Evolutionary conservation across 495 filamentous ascomycete genomes (phyloP).

Genomic region (Pseudoneurospora amorphoporcata): DNA sequence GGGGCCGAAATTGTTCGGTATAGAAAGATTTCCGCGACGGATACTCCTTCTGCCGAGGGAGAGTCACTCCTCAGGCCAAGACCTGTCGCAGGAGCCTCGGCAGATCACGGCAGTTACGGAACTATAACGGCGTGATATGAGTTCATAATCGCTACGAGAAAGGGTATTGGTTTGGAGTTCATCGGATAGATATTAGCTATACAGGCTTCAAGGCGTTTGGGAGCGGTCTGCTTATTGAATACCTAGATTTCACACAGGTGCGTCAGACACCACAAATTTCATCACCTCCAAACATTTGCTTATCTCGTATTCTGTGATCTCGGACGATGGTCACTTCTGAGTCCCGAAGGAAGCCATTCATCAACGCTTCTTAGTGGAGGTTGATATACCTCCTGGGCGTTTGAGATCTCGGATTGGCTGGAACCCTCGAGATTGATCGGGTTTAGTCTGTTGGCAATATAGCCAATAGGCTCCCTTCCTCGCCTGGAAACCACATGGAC

Average conservation of each 20-base stretch:
- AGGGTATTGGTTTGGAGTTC: not conserved
- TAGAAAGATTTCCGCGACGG: not conserved
- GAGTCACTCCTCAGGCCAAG: not conserved
- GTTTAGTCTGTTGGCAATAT: not conserved
- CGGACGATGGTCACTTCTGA: not conserved
- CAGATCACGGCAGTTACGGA: not conserved
- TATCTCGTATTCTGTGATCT: not conserved
- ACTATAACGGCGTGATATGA: not conserved
- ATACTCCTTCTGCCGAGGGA: not conserved
- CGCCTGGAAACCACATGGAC: not conserved
- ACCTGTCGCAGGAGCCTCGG: not conserved
- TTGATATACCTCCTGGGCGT: not conserved
- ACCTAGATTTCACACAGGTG: not conserved
- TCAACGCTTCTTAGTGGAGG: not conserved
- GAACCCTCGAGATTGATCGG: not conserved
- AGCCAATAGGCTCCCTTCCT: not conserved
- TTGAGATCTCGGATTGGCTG: not conserved
- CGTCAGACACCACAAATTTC: not conserved
- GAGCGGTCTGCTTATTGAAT: not conserved
- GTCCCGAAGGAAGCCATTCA: not conserved
- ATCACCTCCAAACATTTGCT: not conserved
- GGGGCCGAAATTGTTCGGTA: slow-evolving; percentile 37
- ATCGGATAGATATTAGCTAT: not conserved
- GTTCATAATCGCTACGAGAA: not conserved
- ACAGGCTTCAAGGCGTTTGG: not conserved